phyloP scores from a whole-genome alignment of 2,329 filamentous ascomycete genomes.

The Exophiala alcalophila region DNA sequence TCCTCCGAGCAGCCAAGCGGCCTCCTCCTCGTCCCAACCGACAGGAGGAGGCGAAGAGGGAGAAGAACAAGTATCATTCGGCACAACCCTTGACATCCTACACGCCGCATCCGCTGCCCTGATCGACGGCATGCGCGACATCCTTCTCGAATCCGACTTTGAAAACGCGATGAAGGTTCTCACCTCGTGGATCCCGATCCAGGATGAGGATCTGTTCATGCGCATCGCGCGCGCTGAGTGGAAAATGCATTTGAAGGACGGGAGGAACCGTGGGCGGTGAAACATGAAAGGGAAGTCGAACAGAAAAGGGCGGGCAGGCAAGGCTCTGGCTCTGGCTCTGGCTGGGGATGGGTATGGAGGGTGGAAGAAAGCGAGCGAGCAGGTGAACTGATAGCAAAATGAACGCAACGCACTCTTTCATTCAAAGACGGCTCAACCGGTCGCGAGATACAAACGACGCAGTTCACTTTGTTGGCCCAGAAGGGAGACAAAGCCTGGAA shows the following conservation, averaged over 20 bases:
- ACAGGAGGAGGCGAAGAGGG: slow-evolving; percentile 8
- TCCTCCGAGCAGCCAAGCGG: slow-evolving; percentile 32
- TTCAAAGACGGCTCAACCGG: too few relatives aligned
- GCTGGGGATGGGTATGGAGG: too few relatives aligned
- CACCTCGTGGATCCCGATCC: slow-evolving; percentile 89
- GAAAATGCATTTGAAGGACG: slow-evolving; percentile 66
- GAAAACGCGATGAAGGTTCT: slow-evolving; percentile 97
- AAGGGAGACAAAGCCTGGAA: too few relatives aligned
- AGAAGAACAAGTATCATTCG: slow-evolving; percentile 38
- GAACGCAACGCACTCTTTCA: too few relatives aligned
- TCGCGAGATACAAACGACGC: too few relatives aligned
- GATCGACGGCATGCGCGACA: slow-evolving; percentile 84
- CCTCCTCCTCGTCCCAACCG: slow-evolving; percentile 21
- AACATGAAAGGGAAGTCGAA: slow-evolving; percentile 38
- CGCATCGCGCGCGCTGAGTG: slow-evolving; percentile 83
- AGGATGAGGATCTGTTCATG: slow-evolving; percentile 92
- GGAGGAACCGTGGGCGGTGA: too few relatives aligned
- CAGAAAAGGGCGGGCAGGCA: too few relatives aligned
- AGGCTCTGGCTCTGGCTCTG: too few relatives aligned
- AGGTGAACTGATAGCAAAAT: too few relatives aligned
- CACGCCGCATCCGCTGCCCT: slow-evolving; percentile 88
- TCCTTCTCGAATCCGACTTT: slow-evolving; percentile 88
- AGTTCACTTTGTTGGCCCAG: too few relatives aligned
- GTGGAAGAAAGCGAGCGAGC: too few relatives aligned
- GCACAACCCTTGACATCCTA: slow-evolving; percentile 75